Evolutionary conservation across 352 stramenopile genomes (phyloP).

Genomic region (Globisporangium irregulare): DNA sequence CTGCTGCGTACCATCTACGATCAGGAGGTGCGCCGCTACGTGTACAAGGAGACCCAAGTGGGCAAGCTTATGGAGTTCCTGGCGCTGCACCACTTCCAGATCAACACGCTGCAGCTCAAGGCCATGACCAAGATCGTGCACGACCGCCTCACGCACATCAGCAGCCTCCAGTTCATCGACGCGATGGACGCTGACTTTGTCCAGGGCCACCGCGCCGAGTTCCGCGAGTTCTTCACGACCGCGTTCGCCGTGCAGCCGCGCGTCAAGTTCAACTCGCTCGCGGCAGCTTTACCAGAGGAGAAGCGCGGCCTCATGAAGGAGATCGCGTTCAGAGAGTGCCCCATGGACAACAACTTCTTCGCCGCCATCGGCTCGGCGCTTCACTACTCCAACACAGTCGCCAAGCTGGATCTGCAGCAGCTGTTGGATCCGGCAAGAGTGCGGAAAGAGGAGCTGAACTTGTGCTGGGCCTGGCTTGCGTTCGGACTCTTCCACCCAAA

Average conservation of each 20-base stretch:
- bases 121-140: conserved; percentile 36
- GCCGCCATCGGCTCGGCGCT: conserved; percentile 46
- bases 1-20: conserved; percentile 43
- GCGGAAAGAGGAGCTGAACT: conserved; percentile 37
- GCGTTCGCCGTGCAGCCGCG: conserved; percentile 43
- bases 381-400: conserved; percentile 50
- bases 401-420: conserved; percentile 50
- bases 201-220: conserved; percentile 36
- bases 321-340: conserved; percentile 39
- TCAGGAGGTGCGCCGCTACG: conserved; percentile 46
- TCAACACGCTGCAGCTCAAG: conserved; percentile 43
- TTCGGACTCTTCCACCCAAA: conserved; percentile 57
- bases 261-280: conserved; percentile 57
- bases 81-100: conserved; percentile 41
- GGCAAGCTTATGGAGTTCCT: conserved; percentile 60
- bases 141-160: conserved; percentile 43
- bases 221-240: conserved; percentile 43
- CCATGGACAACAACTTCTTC: conserved; percentile 55
- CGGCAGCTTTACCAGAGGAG: conserved; percentile 36
- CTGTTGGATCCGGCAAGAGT: conserved; percentile 38
- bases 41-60: conserved; percentile 50
- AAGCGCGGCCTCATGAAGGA: conserved; percentile 38
- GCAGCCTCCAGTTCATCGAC: conserved; percentile 45
- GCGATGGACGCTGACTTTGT: conserved; percentile 40
- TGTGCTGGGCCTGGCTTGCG: conserved; percentile 53